Evolutionary conservation across 495 filamentous ascomycete genomes (phyloP).

Genomic region (Hypoxylon intermedium): DNA sequence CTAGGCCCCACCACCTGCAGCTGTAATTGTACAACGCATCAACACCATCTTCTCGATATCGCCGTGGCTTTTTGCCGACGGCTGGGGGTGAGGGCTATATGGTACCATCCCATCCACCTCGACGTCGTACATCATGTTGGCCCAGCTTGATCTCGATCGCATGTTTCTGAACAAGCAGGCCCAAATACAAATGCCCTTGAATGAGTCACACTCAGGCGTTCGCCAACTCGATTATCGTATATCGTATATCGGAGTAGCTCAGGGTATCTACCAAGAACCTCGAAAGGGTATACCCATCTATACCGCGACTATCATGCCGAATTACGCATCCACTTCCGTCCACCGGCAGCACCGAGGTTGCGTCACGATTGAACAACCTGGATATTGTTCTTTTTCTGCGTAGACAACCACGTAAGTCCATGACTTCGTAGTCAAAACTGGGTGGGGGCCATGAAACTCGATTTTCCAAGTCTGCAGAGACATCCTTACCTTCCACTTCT

Average conservation of each 20-base stretch:
- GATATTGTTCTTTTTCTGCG: conserved; percentile 97
- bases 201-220: conserved; percentile 13
- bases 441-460: conserved; percentile 17
- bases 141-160: conserved; percentile 34
- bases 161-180: conserved; percentile 16
- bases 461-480: conserved; percentile 20
- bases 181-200: conserved; percentile 16
- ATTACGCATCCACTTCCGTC: conserved; percentile 19
- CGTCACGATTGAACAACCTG: conserved; percentile 83
- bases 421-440: conserved; percentile 14
- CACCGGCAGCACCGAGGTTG: conserved; percentile 6
- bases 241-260: conserved; percentile 15
- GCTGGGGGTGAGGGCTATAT: conserved; percentile 30
- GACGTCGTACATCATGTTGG: conserved; percentile 29
- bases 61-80: conserved; percentile 26
- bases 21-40: conserved; percentile 59
- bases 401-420: conserved; percentile 36
- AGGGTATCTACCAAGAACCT: conserved; percentile 16
- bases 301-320: conserved; percentile 8
- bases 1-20: conserved; percentile 51
- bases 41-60: conserved; percentile 44
- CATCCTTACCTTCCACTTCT: conserved; percentile 93
- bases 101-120: conserved; percentile 31
- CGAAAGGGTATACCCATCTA: conserved; percentile 7
- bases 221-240: conserved; percentile 14